phyloP scores from a whole-genome alignment of 202 grass and related monocot species.

The Cymbopogon flexuosus region DNA sequence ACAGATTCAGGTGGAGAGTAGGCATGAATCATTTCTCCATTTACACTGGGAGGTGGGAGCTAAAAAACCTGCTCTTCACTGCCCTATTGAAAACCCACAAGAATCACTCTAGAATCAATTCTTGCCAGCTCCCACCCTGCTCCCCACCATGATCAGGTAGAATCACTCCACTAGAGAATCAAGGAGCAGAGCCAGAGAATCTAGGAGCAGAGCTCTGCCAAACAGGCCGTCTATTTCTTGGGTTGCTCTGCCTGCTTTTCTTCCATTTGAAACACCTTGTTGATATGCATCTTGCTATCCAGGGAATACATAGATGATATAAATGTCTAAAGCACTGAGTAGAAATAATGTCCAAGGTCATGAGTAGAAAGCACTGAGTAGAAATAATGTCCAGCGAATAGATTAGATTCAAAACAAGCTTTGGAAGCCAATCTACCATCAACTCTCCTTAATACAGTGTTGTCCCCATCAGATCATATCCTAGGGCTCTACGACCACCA shows the following conservation, averaged over 20 bases:
- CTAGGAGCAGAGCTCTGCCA: no score
- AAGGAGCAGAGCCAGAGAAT: no score
- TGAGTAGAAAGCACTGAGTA: no score
- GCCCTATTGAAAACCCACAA: background rate
- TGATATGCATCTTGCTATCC: background rate
- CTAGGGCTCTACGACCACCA: background rate
- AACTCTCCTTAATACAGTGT: no score
- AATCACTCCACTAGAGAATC: background rate
- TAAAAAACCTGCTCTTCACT: no score
- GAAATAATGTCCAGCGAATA: no score
- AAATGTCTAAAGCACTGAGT: background rate
- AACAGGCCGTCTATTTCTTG: background rate
- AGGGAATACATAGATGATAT: background rate
- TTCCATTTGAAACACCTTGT: background rate
- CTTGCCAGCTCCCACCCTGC: no score
- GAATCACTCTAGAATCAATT: background rate
- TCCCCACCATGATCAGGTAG: background rate
- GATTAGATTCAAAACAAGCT: background rate
- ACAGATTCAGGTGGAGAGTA: no score
- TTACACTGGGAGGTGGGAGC: no score
- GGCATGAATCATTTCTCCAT: no score
- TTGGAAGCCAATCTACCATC: background rate
- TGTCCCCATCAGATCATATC: background rate
- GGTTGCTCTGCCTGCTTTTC: background rate
- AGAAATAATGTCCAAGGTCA: background rate